Base-by-base conservation (phyloP, 768 basidiomycete genomes). In the Podaxis sp. region DNA sequence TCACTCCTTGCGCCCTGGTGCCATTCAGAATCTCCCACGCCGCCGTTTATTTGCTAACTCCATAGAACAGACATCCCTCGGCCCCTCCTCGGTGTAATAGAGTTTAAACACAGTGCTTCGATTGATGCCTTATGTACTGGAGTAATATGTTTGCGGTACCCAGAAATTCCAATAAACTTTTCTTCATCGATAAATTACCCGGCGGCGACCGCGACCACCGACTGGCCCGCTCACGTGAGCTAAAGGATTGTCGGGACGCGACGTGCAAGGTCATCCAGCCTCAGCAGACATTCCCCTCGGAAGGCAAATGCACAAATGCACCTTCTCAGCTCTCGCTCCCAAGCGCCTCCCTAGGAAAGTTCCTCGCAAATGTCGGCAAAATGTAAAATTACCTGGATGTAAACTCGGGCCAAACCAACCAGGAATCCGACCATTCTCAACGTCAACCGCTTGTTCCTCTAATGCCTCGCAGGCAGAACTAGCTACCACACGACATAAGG, bases 401-500 rank as follows among this genome's bases (percentile, higher is more conserved):
- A 49, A 17, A 30, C 11, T 19, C 0, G 2, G 12, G 13, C 44
- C 28, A 13, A 36, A 42, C 36, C 40, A 38, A 9, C 38, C 26
- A 52, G 19, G 22, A 15, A 26, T 4, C 22, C 49, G 12, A 38
- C 22, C 28, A 59, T 49, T 59, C 48, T 49, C 57, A 4, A 38
- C 30, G 5, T 36, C 30, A 56, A 38, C 17, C 39, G 22, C 12
- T 4, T 13, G 11, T 5, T 30, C 24, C 33, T 33, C 48, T 15
- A 19, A 40, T 22, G 26, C 57, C 6, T 13, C 42, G 12, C 57
- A 49, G 38, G 40, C 39, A 3, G 40, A 39, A 4, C 30, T 42
- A 24, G 52, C 51, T 19, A 54, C 40, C 2, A 61, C 52, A 2
- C 39, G 52, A 53, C 54, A 71, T 38, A 75, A 79, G 60, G 71